These are phyloP conservation scores for Houttuynia cordata DNA, from an alignment of 164 flowering plant species.

Conservation along the genomic window DNA sequence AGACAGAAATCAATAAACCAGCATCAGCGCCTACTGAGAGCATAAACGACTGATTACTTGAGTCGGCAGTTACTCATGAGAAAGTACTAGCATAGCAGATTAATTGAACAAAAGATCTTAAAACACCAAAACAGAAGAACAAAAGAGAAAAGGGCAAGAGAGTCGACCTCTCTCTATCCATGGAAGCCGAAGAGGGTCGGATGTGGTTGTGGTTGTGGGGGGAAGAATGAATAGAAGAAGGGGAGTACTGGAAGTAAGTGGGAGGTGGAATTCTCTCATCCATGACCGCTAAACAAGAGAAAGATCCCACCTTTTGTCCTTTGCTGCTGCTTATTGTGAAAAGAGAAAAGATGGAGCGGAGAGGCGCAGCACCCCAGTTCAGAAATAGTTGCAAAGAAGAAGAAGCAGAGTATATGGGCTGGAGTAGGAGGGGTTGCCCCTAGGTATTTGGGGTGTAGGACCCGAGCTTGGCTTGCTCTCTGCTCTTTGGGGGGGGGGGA, in stretches of 20 bases:
- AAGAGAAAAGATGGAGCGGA: background rate
- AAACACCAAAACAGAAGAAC: background rate
- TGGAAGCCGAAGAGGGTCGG: constrained; percentile 41
- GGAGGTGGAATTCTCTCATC: constrained; percentile 62
- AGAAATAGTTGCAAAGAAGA: background rate
- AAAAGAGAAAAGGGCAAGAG: background rate
- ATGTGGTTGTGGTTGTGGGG: constrained; percentile 36
- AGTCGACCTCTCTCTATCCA: constrained; percentile 59
- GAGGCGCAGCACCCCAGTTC: background rate
- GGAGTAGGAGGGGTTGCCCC: too few species aligned
- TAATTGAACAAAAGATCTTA: background rate
- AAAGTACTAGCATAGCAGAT: too few species aligned
- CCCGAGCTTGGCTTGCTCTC: constrained; percentile 7
- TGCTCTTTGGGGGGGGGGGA: background rate
- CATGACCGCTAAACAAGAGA: constrained; percentile 21
- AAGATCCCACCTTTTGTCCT: background rate
- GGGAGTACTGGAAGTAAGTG: constrained; percentile 65
- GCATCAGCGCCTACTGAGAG: too few species aligned
- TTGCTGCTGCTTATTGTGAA: background rate
- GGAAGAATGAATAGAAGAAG: constrained; percentile 56
- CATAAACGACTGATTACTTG: too few species aligned
- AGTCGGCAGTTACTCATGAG: constrained; percentile 1
- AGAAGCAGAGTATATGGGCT: too few species aligned
- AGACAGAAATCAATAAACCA: too few species aligned
- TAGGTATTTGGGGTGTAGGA: constrained; percentile 6